Conservation (phyloP, 2,329 filamentous ascomycete genomes). For the Chaetomium olivaceum region DNA sequence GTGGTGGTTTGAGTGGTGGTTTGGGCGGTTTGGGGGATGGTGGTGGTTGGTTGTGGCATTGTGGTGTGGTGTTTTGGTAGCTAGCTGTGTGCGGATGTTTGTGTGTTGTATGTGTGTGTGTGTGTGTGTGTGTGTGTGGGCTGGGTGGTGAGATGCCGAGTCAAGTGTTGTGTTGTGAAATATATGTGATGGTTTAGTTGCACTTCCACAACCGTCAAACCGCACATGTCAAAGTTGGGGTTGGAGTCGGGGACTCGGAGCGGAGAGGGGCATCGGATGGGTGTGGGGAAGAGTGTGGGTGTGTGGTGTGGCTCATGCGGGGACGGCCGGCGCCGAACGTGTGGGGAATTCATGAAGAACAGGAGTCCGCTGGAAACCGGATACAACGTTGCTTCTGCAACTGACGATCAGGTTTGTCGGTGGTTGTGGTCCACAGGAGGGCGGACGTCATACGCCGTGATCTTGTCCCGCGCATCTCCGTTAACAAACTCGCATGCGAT, state of each 20-base stretch:
- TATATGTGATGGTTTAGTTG: neutral
- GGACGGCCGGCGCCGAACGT: conserved; percentile 13
- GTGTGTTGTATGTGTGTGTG: neutral
- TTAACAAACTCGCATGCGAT: neutral
- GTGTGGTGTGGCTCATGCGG: conserved; percentile 2
- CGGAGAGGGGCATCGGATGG: neutral
- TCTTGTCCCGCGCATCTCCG: neutral
- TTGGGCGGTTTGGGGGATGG: neutral
- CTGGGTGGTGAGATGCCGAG: neutral
- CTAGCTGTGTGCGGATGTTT: neutral
- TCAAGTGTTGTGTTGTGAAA: neutral
- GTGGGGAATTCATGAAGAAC: conserved; percentile 6
- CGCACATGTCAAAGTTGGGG: neutral
- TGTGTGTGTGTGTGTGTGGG: neutral
- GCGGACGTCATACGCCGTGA: neutral
- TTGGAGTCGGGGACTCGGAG: neutral
- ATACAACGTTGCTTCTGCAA: conserved; percentile 23
- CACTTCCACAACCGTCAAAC: neutral
- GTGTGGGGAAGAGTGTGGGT: conserved; percentile 9
- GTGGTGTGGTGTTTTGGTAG: neutral
- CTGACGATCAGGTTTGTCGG: neutral
- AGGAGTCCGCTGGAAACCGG: conserved; percentile 1
- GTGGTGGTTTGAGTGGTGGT: neutral
- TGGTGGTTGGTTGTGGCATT: neutral
- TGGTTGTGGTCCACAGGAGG: neutral